Evolutionary conservation across 1,284 basidiomycete species (phyloP).

Genomic region (Neonothopanus nambi): DNA sequence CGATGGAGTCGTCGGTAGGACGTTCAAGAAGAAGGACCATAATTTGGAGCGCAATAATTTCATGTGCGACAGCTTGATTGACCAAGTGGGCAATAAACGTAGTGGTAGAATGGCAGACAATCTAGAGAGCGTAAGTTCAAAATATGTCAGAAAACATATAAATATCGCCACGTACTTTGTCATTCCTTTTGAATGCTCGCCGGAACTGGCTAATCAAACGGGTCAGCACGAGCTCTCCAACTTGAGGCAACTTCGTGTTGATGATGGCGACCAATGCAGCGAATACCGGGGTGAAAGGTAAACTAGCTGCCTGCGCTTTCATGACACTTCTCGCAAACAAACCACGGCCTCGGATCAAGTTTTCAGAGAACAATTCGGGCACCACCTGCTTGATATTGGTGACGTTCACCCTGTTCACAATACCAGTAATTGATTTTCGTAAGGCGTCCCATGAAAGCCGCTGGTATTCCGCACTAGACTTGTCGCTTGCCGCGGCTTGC

Average conservation of each 20-base stretch:
- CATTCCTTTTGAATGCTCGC: conserved; percentile 94
- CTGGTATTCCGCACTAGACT: conserved; percentile 91
- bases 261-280: conserved; percentile 92
- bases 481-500: conserved; percentile 83
- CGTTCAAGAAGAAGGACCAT: conserved; percentile 92
- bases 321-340: conserved; percentile 93
- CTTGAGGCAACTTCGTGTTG: conserved; percentile 96
- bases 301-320: conserved; percentile 95
- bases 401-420: conserved; percentile 97
- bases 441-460: conserved; percentile 97
- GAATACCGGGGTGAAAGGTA: conserved; percentile 98
- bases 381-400: conserved; percentile 97
- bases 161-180: conserved; percentile 71
- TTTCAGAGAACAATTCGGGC: conserved; percentile 92
- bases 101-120: conserved; percentile 90
- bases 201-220: conserved; percentile 95
- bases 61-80: conserved; percentile 94
- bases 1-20: conserved; percentile 97
- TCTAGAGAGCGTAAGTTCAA: conserved; percentile 43
- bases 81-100: conserved; percentile 97
- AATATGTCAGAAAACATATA: neutral
- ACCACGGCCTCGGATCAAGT: conserved; percentile 88
- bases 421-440: conserved; percentile 97
- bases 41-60: conserved; percentile 94
- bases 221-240: conserved; percentile 89